Evolutionary conservation across 345 rosid species (phyloP), one percentile per base, ranked within the genome.

Genomic region (Pistacia atlantica): DNA sequence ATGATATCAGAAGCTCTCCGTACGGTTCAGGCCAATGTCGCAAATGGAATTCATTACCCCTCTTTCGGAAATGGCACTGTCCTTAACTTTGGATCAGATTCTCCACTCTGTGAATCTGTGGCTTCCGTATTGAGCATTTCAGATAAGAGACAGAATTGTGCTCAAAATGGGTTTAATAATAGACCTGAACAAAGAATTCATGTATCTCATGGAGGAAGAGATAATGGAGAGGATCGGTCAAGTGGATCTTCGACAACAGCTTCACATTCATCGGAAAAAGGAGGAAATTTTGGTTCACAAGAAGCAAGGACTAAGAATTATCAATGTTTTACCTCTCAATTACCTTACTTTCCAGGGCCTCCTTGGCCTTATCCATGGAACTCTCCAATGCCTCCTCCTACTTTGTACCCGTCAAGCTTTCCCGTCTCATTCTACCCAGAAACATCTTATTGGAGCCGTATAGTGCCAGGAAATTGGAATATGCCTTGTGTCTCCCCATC

Each of bases 21-120:
- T 68, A 57, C 83, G 63, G 83, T 74, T 46, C 78, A 81, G 58
- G 57, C 61, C 2, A 79, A 75, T 72, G 75, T 76, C 57, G 74
- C 82, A 42, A 80, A 81, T 67, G 87, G 86, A 58, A 22, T 76
- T 58, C 82, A 81, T 59, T 78, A 84, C 77, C 79, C 82, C 17
- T 70, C 73, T 13, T 70, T 54, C 64, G 89, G 80, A 80, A 83
- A 77, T 42, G 86, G 84, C 49, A 73, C 82, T 60, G 85, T 91
- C 57, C 88, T 90, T 18, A 87, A 82, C 59, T 91, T 93, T 59
- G 85, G 89, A 20, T 81, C 90, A 1, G 91, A 87, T 70, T 85
- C 90, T 78, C 85, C 87, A 31, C 83, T 75, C 4, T 78, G 82
- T 48, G 82, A 79, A 72, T 75, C 89, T 10, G 77, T 79, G 74